Evolutionary conservation across 2,329 filamentous ascomycete species (phyloP), one percentile per base, ranked within the genome.

Genomic region (Aspergillus thermomutatus): DNA sequence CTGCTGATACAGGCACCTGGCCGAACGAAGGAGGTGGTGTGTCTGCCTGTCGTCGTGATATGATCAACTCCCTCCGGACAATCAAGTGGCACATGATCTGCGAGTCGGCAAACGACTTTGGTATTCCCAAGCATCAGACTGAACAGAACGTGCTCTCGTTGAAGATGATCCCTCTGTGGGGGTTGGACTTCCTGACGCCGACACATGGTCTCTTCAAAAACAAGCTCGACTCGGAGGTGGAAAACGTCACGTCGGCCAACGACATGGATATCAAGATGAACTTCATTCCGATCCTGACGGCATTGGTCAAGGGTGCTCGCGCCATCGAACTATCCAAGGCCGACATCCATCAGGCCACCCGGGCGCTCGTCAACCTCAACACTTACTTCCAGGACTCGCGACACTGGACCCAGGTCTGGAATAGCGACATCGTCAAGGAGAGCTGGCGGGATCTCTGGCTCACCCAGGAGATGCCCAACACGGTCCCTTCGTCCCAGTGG

Each of bases 31-130:
- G 80, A 34, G 81, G 81, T 56, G 81, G 81, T 61, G 81, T 83
- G 14, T 83, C 81, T 40, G 81, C 81, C 55, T 83, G 81, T 68
- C 74, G 81, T 43, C 75, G 81, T 46, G 81, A 83, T 63, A 75
- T 83, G 66, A 80, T 83, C 65, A 82, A 83, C 61, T 79, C 78
- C 14, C 77, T 82, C 59, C 73, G 74, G 46, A 82, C 79, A 0
- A 81, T 83, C 60, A 78, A 80, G 55, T 82, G 81, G 72, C 80
- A 83, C 61, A 81, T 83, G 61, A 70, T 83, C 46, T 80, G 79
- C 50, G 81, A 83, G 68, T 79, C 79, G 5, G 81, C 81, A 8
- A 82, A 82, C 61, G 81, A 83, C 57, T 83, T 78, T 58, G 81
- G 81, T 28, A 75, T 82, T 21, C 81, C 81, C 5, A 78, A 81